phyloP scores from a whole-genome alignment of 768 basidiomycete species.

The Auriscalpium orientale region DNA sequence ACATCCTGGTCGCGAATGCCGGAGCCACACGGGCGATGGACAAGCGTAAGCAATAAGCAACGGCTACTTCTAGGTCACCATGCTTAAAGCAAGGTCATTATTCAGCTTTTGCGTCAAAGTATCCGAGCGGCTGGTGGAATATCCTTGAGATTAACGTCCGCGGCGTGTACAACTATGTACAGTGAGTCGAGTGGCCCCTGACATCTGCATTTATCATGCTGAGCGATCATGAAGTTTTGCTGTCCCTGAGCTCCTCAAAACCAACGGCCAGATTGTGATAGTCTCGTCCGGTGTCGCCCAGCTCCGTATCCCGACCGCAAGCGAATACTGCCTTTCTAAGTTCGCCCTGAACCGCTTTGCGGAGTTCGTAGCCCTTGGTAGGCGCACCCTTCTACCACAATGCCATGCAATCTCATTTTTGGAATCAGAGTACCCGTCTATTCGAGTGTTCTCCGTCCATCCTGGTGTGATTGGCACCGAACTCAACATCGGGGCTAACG shows the following conservation, averaged over 20 bases:
- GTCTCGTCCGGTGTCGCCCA: not conserved
- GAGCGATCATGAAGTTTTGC: not conserved
- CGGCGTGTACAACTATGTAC: conserved; percentile 3
- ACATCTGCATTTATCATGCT: not conserved
- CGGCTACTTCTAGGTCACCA: no score
- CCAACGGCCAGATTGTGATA: conserved; percentile 3
- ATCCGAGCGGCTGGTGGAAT: conserved; percentile 5
- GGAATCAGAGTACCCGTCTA: not conserved
- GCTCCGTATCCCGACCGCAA: not conserved
- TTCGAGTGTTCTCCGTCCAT: conserved; percentile 1
- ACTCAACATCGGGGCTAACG: not conserved
- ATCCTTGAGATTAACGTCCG: conserved; percentile 3
- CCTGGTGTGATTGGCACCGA: not conserved
- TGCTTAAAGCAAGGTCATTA: not conserved
- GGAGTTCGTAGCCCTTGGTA: conserved; percentile 4
- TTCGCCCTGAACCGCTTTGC: conserved; percentile 1
- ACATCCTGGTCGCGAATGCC: conserved; percentile 24
- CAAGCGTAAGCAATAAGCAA: not conserved
- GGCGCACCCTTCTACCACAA: not conserved
- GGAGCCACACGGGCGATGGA: conserved; percentile 5
- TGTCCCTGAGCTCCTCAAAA: not conserved
- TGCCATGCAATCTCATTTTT: not conserved
- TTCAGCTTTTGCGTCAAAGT: not conserved
- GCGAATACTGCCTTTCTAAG: conserved; percentile 1
- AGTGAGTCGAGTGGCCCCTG: not conserved